Percentiles rank a stretch among this genome's conserved stretches.
Evolutionary conservation across 441 rosid genomes (phyloP).

Genomic region (Hura crepitans): DNA sequence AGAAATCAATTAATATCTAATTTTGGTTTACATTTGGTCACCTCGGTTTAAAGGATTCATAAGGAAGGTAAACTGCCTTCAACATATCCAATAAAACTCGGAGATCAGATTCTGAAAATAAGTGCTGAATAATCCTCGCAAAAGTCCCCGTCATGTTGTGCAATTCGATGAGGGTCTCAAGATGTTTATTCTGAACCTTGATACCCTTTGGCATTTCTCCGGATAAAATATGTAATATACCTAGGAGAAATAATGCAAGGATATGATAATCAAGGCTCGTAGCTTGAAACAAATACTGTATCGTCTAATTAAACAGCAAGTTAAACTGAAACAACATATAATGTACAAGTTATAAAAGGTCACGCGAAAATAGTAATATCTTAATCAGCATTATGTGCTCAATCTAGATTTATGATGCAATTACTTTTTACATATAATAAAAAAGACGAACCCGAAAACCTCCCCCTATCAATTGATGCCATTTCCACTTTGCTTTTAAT

Average conservation of each 20-base stretch:
- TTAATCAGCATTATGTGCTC: background rate
- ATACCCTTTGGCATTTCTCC: constrained; percentile 93
- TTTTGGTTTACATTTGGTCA: constrained; percentile 29
- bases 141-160: constrained; percentile 85
- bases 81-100: constrained; percentile 68
- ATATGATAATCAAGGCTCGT: constrained; percentile 23
- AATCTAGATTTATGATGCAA: too few species aligned
- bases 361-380: background rate
- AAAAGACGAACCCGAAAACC: background rate
- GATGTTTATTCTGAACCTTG: constrained; percentile 87
- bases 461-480: background rate
- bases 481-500: background rate
- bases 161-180: constrained; percentile 84
- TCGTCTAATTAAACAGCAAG: background rate
- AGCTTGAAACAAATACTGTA: background rate
- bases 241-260: constrained; percentile 32
- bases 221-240: constrained; percentile 76
- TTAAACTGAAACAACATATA: too few species aligned
- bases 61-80: constrained; percentile 91
- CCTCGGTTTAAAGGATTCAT: constrained; percentile 88
- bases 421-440: background rate
- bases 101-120: constrained; percentile 85
- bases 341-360: background rate
- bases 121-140: constrained; percentile 86
- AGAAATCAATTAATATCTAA: background rate